Base-by-base conservation (phyloP, 106 monocot species). In the Dendrobium officinale region DNA sequence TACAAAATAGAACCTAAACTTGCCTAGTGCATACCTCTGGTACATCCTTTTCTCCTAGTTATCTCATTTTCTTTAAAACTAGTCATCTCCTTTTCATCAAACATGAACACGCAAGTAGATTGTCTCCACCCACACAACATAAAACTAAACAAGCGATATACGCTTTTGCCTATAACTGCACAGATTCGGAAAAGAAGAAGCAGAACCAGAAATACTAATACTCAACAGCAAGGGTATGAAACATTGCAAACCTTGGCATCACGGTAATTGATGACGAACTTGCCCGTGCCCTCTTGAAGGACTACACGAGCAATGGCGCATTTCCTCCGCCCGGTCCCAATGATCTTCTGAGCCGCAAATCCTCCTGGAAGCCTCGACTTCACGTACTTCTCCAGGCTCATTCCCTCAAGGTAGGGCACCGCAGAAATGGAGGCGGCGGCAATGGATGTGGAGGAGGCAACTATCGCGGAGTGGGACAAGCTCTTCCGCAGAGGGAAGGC, bases 291-390 rank as follows among this genome's bases (percentile, higher is more conserved):
- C 67, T 97, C 97, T 64, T 94, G 92, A 72, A 97, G 88, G 16
- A 92, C 97, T 20, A 97, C 97, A 7, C 97, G 82, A 44, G 97
- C 97, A 47, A 92, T 92, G 79, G 97, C 94, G 79, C 92, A 92
- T 81, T 97, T 97, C 89, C 94, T 86, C 79, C 94, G 77, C 20
- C 97, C 97, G 17, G 97, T 97, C 33, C 93, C 94, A 55, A 91
- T 83, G 11, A 94, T 48, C 81, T 74, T 86, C 97, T 97, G 97
- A 41, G 97, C 97, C 2, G 94, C 97, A 73, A 97, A 90, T 0
- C 97, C 97, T 0, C 94, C 97, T 0, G 92, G 97, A n/a, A 97
- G 89, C 82, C 97, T 78, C 58, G 89, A 80, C 81, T 94, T 97
- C 78, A 97, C 94, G 85, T 92, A 92, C 86, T 87, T 92, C 85